Evolutionary conservation across 345 rosid species (phyloP).

Genomic region (Gossypium ekmanianum): DNA sequence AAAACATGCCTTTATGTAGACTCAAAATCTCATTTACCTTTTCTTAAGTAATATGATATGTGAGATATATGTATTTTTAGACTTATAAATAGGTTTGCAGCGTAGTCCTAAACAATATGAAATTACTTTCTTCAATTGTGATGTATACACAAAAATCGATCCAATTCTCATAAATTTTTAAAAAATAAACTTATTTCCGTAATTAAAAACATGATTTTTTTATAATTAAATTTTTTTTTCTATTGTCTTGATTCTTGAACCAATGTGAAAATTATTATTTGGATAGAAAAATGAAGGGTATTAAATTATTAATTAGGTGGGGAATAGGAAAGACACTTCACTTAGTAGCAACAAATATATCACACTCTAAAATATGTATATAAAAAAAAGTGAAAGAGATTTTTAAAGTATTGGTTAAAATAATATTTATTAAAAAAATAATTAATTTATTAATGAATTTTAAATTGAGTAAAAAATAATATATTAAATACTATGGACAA

Average conservation of each 20-base stretch:
- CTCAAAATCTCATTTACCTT: too few relatives aligned
- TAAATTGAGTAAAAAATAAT: background rate
- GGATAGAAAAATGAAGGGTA: background rate
- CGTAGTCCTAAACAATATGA: too few relatives aligned
- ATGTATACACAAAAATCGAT: too few relatives aligned
- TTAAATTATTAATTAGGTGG: background rate
- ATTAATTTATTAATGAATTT: too few relatives aligned
- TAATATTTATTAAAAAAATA: too few relatives aligned
- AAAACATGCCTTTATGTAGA: rapidly evolving
- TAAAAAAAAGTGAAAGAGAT: background rate
- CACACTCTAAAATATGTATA: background rate
- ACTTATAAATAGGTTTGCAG: too few relatives aligned
- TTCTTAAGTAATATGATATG: too few relatives aligned
- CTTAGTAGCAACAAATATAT: background rate
- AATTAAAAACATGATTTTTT: too few relatives aligned
- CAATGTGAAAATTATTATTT: background rate
- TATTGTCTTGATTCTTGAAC: background rate
- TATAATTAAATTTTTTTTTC: background rate
- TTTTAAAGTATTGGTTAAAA: background rate
- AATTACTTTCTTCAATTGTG: too few relatives aligned
- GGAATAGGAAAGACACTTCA: constrained; percentile 3
- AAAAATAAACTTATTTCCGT: too few relatives aligned
- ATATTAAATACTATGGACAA: background rate
- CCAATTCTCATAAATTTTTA: too few relatives aligned
- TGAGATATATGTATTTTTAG: too few relatives aligned